Evolutionary conservation across 345 rosid species (phyloP).

Genomic region (Arabidopsis arenosa): DNA sequence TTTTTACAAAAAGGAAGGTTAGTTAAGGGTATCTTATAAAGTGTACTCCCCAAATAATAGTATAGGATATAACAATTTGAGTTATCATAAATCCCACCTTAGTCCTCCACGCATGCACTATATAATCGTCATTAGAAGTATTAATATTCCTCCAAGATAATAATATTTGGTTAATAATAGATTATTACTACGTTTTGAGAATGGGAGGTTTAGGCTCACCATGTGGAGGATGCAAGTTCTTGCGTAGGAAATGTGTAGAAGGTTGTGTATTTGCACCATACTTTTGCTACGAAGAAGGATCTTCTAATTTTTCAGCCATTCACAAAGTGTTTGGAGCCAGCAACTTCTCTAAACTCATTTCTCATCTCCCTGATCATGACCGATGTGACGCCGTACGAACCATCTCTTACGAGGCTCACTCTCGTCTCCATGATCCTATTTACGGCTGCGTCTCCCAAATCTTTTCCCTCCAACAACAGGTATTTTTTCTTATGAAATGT

Average conservation of each 20-base stretch:
- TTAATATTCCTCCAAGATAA: slow-evolving; percentile 13
- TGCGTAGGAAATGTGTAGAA: slow-evolving; percentile 87
- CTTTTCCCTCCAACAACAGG: slow-evolving; percentile 97
- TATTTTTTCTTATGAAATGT: slow-evolving; percentile 19
- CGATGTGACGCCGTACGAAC: slow-evolving; percentile 87
- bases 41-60: too few species aligned
- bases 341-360: slow-evolving; percentile 85
- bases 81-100: slow-evolving; percentile 56
- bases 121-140: slow-evolving; percentile 27
- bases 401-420: slow-evolving; percentile 94
- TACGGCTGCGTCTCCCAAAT: slow-evolving; percentile 97
- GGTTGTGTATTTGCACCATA: slow-evolving; percentile 98
- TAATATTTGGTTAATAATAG: neutral
- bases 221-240: slow-evolving; percentile 97
- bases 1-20: too few species aligned
- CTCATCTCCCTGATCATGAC: slow-evolving; percentile 73
- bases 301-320: slow-evolving; percentile 84
- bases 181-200: slow-evolving; percentile 13
- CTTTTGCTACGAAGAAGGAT: slow-evolving; percentile 93
- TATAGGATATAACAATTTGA: slow-evolving; percentile 52
- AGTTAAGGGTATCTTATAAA: too few species aligned
- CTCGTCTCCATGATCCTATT: slow-evolving; percentile 93
- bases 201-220: slow-evolving; percentile 82
- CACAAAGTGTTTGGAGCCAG: slow-evolving; percentile 98
- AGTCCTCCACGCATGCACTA: slow-evolving; percentile 42